Conservation (phyloP, 1,284 basidiomycete species). For the Tilletia indica region DNA sequence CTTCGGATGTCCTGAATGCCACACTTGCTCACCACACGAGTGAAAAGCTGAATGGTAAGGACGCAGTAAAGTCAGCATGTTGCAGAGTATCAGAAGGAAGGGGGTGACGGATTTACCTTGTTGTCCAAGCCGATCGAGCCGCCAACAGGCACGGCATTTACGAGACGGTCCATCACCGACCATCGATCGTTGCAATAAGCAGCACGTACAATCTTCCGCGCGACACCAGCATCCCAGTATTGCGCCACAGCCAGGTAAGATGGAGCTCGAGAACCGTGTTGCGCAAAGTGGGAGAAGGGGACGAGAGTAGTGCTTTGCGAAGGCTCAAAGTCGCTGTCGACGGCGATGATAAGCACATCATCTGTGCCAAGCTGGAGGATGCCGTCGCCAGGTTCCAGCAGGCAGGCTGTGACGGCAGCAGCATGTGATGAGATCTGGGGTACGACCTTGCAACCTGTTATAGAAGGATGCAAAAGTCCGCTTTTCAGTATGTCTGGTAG, state of each 20-base stretch:
- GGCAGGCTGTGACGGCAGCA: neutral
- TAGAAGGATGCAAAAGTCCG: neutral
- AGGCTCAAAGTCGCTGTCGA: neutral
- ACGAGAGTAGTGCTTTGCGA: neutral
- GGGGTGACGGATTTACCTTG: neutral
- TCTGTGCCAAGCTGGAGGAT: neutral
- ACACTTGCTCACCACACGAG: neutral
- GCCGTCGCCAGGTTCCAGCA: conserved; percentile 2
- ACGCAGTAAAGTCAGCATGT: neutral
- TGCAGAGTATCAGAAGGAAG: neutral
- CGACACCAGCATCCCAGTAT: neutral
- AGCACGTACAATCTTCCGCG: neutral
- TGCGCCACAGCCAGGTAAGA: neutral
- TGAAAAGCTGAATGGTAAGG: conserved; percentile 4
- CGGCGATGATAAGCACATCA: neutral
- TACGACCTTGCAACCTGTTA: neutral
- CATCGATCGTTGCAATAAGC: conserved; percentile 12
- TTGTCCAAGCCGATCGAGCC: conserved; percentile 15
- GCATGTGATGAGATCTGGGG: neutral
- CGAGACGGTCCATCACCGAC: conserved; percentile 1
- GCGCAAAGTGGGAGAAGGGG: neutral
- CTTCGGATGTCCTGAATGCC: conserved; percentile 17
- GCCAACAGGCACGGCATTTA: neutral
- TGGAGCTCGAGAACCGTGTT: neutral
- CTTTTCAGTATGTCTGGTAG: neutral